A percentile compares a stretch with the other conserved stretches of the same genome.
Conservation (phyloP, 176 grass and related monocot species). For the Lolium rigidum region DNA sequence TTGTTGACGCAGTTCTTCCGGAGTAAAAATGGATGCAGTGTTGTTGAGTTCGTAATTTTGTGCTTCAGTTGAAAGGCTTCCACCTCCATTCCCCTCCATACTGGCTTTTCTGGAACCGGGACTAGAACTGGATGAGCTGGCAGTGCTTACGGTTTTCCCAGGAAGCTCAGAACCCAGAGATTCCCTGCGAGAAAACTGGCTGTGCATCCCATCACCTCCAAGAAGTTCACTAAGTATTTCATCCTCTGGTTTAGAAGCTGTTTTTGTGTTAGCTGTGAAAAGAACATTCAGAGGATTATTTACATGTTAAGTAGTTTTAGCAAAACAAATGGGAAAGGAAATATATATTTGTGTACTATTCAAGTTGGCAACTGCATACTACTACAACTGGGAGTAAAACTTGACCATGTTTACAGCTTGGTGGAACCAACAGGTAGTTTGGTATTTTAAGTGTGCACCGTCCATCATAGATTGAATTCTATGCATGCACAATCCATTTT, state of each 20-base stretch:
- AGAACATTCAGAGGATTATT: slow-evolving; percentile 23
- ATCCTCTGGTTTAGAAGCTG: slow-evolving; percentile 61
- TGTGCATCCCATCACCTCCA: slow-evolving; percentile 56
- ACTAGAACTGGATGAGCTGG: slow-evolving; percentile 45
- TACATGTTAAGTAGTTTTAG: slow-evolving; percentile 14
- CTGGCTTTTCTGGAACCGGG: slow-evolving; percentile 47
- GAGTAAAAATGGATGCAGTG: slow-evolving; percentile 58
- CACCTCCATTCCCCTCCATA: slow-evolving; percentile 41
- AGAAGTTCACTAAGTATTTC: slow-evolving; percentile 67
- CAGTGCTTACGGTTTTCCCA: slow-evolving; percentile 42
- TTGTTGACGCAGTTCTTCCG: slow-evolving; percentile 83
- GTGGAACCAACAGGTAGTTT: slow-evolving; percentile 18
- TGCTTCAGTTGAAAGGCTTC: slow-evolving; percentile 52
- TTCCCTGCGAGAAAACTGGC: slow-evolving; percentile 44
- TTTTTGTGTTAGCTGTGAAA: slow-evolving; percentile 60
- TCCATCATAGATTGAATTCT: not conserved
- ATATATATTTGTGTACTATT: not conserved
- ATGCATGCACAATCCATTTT: slow-evolving; percentile 26
- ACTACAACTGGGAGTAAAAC: slow-evolving; percentile 4
- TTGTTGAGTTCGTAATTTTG: slow-evolving; percentile 55
- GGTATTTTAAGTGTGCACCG: not conserved
- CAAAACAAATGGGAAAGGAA: not conserved
- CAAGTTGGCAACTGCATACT: slow-evolving; percentile 3
- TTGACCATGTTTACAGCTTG: too few species aligned
- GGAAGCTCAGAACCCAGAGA: slow-evolving; percentile 38